phyloP scores from a whole-genome alignment of 2,329 filamentous ascomycete species.

The Sporothrix curviconia region DNA sequence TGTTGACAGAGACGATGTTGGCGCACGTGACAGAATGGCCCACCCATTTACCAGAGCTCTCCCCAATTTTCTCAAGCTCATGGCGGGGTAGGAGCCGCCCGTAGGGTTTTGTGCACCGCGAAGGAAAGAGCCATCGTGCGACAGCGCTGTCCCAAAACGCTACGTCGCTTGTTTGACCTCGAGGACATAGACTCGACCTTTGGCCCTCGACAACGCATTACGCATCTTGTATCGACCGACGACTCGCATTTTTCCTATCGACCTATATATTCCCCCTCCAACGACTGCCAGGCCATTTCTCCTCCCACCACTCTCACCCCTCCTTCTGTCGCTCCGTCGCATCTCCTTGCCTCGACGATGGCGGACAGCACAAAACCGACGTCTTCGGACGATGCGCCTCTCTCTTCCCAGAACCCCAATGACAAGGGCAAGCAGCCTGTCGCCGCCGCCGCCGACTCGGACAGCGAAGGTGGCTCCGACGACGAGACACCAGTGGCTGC shows the following conservation, averaged over 20 bases:
- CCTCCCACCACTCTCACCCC: background rate
- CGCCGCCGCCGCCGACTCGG: conserved; percentile 32
- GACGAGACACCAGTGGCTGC: conserved; percentile 20
- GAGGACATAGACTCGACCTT: background rate
- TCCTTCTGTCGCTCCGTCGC: too few species aligned
- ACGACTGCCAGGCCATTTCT: background rate
- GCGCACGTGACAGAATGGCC: background rate
- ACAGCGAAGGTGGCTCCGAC: conserved; percentile 39
- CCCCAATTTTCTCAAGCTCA: conserved; percentile 4
- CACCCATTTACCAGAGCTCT: background rate
- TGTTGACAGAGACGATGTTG: too few species aligned
- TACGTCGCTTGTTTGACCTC: conserved; percentile 3
- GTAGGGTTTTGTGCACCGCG: background rate
- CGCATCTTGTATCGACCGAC: background rate
- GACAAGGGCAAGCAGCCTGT: conserved; percentile 40
- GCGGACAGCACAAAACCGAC: conserved; percentile 7
- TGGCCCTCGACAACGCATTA: too few species aligned
- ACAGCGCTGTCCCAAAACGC: background rate
- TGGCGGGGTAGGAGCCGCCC: conserved; percentile 4
- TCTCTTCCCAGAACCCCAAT: conserved; percentile 17
- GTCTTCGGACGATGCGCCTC: background rate
- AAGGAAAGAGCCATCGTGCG: background rate
- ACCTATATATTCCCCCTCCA: background rate
- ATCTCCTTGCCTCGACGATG: background rate
- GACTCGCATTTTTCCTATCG: too few species aligned